phyloP scores from a whole-genome alignment of 2,329 filamentous ascomycete species.

The Herpotrichia juniperi region DNA sequence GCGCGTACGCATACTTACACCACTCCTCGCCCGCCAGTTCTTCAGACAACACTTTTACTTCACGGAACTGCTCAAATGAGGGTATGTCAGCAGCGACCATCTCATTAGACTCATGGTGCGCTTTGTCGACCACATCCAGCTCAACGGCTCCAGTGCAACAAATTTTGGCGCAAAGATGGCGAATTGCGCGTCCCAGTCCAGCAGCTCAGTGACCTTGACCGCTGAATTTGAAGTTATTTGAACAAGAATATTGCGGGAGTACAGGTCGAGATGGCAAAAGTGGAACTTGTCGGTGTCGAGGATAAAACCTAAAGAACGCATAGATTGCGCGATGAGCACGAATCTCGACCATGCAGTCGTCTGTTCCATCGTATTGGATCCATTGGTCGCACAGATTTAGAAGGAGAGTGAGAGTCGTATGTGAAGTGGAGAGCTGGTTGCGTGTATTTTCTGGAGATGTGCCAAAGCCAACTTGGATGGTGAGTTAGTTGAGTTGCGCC shows the following conservation, averaged over 20 bases:
- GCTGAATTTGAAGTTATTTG: neutral
- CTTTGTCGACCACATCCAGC: neutral
- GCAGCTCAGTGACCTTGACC: neutral
- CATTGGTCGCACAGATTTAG: neutral
- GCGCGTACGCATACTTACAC: neutral
- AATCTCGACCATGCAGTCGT: neutral
- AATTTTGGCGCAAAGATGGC: neutral
- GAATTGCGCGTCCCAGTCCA: neutral
- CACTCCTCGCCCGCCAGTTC: neutral
- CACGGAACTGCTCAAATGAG: neutral
- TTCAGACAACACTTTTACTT: neutral
- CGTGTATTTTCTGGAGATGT: too few relatives aligned
- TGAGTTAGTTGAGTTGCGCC: too few relatives aligned
- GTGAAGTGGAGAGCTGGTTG: too few relatives aligned
- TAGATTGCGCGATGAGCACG: neutral
- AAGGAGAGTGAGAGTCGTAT: neutral
- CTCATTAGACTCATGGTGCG: neutral
- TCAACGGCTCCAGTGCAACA: neutral
- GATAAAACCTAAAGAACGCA: neutral
- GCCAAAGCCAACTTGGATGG: too few relatives aligned
- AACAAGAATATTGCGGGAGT: neutral
- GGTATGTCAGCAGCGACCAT: neutral
- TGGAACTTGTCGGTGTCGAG: neutral
- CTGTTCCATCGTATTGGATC: neutral
- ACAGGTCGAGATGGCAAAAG: neutral